A percentile compares a stretch with the other conserved stretches of the same genome.
These are phyloP conservation scores for Phytophthora idaei DNA, from an alignment of 352 stramenopile genomes.

Conservation along the genomic window DNA sequence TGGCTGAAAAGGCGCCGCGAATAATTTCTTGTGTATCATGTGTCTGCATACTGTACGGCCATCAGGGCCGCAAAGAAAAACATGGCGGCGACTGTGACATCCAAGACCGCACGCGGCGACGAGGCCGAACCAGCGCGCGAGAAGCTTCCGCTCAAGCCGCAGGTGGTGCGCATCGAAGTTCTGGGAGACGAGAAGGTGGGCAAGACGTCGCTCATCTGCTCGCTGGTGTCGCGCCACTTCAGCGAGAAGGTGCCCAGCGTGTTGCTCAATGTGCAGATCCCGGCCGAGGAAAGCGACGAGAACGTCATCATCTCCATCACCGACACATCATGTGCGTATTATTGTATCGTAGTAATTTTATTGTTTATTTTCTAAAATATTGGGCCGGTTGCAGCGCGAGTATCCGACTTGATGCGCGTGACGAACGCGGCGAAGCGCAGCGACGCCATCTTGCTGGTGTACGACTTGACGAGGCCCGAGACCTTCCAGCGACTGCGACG, in stretches of 20 bases:
- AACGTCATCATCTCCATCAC: constrained; percentile 92
- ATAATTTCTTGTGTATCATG: constrained; percentile 4
- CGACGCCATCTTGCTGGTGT: constrained; percentile 88
- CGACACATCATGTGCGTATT: constrained; percentile 79
- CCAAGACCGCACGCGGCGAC: constrained; percentile 34
- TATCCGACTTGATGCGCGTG: constrained; percentile 84
- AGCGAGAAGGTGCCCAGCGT: constrained; percentile 88
- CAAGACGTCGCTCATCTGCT: constrained; percentile 92
- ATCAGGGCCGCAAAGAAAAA: constrained; percentile 5
- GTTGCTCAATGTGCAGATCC: constrained; percentile 89
- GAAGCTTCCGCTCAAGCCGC: constrained; percentile 72
- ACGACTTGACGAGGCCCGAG: constrained; percentile 84
- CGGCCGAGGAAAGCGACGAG: constrained; percentile 88
- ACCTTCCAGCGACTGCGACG: constrained; percentile 84
- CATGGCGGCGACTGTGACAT: constrained; percentile 40
- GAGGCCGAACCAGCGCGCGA: constrained; percentile 40
- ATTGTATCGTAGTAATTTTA: not conserved
- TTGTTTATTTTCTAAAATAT: not conserved
- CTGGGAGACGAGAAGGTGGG: constrained; percentile 90
- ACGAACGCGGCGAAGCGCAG: constrained; percentile 86
- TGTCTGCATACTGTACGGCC: constrained; percentile 3
- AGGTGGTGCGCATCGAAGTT: constrained; percentile 89
- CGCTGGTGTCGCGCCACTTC: constrained; percentile 88
- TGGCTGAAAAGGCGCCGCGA: constrained; percentile 11
- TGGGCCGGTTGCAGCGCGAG: constrained; percentile 45